Evolutionary conservation across 2,329 filamentous ascomycete genomes (phyloP), one percentile per base, ranked within the genome.

Genomic region (Sclerotinia trifoliorum): DNA sequence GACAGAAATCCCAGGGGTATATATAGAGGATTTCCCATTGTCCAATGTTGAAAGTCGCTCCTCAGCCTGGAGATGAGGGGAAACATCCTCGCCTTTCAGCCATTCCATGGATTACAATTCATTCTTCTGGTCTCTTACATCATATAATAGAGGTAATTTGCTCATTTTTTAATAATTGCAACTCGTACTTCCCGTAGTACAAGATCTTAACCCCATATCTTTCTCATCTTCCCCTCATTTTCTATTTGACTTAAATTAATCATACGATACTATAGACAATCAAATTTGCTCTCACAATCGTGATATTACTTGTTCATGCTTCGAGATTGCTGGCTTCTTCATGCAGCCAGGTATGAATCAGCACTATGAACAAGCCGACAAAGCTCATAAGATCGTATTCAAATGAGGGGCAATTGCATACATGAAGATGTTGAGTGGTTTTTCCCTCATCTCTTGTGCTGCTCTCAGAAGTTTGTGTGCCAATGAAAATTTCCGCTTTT

Each of bases 21-120:
- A 62, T 62, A 62, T 62, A 62, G 46, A 39, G 6, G 15, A 35
- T 39, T 62, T 51, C 24, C 13, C 39, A 29, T 15, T 48, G 29
- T 51, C 15, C 21, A 24, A 51, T 49, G 13, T 7, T 21, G 29
- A 61, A 62, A 29, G 13, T 19, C 7, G 32, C 3, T 35, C 26
- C 7, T n/a, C 35, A 32, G 3, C 13, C 46, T 7, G 15, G 44
- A 10, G 21, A 35, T 51, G 58, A 62, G 29, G 58, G 58, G 15
- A 39, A 26, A 24, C 3, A 17, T 19, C 21, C 39, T 13, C 35
- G 2, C 17, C 13, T 35, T 19, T 29, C 24, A 49, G 7, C 54
- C 54, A 39, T 56, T 8, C 8, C 32, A 56, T 56, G 29, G 21
- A 39, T 56, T 56, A 10, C 19, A 15, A 21, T 39, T 56, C 32